phyloP scores from a whole-genome alignment of 1,284 basidiomycete species.

The Naganishia albida region DNA sequence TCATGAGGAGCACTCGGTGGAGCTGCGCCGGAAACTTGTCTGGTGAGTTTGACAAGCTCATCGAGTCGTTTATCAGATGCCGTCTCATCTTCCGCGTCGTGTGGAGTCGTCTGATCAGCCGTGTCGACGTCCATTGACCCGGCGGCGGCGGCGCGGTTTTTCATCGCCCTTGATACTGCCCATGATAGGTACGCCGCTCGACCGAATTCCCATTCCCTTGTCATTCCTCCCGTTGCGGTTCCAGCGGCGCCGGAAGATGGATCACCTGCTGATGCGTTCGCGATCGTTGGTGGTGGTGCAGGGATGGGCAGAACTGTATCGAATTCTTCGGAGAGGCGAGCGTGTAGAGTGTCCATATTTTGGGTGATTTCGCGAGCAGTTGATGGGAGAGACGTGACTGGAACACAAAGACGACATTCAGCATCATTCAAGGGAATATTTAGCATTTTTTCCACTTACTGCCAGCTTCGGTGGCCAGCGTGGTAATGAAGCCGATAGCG shows the following conservation, averaged over 20 bases:
- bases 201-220: conserved; percentile 52
- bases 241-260: conserved; percentile 22
- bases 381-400: conserved; percentile 46
- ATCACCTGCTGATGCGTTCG: neutral
- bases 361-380: conserved; percentile 37
- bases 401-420: neutral
- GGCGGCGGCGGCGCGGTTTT: neutral
- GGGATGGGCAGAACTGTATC: conserved; percentile 34
- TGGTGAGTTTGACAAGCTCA: conserved; percentile 5
- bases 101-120: neutral
- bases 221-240: neutral
- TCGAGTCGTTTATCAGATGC: conserved; percentile 7
- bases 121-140: conserved; percentile 7
- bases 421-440: neutral
- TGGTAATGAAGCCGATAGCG: conserved; percentile 48
- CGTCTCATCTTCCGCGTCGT: neutral
- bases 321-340: conserved; percentile 38
- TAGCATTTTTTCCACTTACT: neutral
- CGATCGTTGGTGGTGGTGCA: conserved; percentile 5
- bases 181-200: conserved; percentile 52
- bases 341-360: conserved; percentile 41
- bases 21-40: conserved; percentile 1
- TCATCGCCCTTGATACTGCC: conserved; percentile 36
- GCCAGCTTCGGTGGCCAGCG: conserved; percentile 17
- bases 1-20: neutral